Base-by-base conservation (phyloP, 805 yeast species). In the Wickerhamiella brachini region DNA sequence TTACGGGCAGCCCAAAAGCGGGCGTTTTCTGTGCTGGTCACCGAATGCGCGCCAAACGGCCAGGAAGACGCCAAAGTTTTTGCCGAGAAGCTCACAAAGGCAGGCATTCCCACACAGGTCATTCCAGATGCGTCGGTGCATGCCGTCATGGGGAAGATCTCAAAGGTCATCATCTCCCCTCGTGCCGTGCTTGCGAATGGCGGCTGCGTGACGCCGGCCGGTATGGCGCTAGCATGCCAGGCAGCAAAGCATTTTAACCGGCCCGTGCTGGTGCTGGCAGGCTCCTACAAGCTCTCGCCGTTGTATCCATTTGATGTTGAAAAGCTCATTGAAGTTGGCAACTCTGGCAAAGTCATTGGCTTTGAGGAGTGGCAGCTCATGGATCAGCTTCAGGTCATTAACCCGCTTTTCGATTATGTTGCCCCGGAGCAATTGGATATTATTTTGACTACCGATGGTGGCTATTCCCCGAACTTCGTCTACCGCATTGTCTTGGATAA, bases 71-170 rank as follows among this genome's bases (percentile, higher is more conserved):
- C 97, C 0, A 95, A 86, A 60, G 71, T 70, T 53, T 86, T 90
- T 63, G 95, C 93, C 21, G 78, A 79, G 59, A 78, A 76, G 51
- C 74, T 93, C 56, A 83, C 95, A 0, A 83, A 80, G 51, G 87
- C 90, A 51, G 85, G 89, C 49, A 86, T 93, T 45, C 95, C 88
- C 56, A 82, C 96, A 1, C 84, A 89, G 1, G 77, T 93, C 50
- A 84, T 93, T 37, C 97, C 98, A 1, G 99, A 93, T 64, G 77
- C 95, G 5, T 83, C 95, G 23, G 88, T 83, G 0, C 87, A 83
- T 67, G 97, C 98, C 0, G 87, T 93, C 46, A 93, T 93, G 97
- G 85, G 96, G 39, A 74, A 96, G 57, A 97, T 93, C 5, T 96
- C 97, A 44, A 94, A 94, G 65, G 98, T 93, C 29, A 79, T 93